Percentiles rank a stretch among this genome's conserved stretches.
phyloP scores from a whole-genome alignment of 192 early-diverging fungal genomes.

The Funneliformis mosseae region DNA sequence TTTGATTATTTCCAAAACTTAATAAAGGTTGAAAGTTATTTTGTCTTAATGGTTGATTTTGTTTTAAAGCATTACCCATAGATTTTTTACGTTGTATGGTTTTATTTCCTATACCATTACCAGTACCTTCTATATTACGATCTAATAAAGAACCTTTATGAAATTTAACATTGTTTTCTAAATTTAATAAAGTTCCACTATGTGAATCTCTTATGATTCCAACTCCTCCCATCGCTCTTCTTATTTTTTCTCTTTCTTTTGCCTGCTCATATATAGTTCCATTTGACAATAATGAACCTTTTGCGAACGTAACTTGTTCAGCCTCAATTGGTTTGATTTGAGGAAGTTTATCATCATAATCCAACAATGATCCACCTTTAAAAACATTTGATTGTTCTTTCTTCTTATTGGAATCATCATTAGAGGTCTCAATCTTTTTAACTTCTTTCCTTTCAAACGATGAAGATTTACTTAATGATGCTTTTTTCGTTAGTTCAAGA shows the following conservation, averaged over 20 bases:
- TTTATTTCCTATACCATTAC: background rate
- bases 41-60: background rate
- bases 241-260: conserved; percentile 28
- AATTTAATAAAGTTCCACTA: background rate
- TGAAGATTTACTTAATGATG: background rate
- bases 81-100: background rate
- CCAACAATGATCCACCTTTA: conserved; percentile 14
- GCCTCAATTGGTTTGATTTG: conserved; percentile 15
- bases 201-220: conserved; percentile 2
- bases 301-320: background rate
- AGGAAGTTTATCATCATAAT: conserved; percentile 25
- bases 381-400: background rate
- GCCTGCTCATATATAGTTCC: conserved; percentile 7
- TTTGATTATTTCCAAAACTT: conserved; percentile 12
- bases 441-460: background rate
- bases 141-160: conserved; percentile 31
- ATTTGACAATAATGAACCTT: conserved; percentile 32
- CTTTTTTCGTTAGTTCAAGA: background rate
- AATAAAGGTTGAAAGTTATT: conserved; percentile 24
- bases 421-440: background rate
- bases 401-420: background rate
- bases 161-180: conserved; percentile 14
- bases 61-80: background rate
- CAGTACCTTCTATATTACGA: background rate
- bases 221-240: conserved; percentile 1